These are phyloP conservation scores for Pythium brachiatum DNA, from an alignment of 352 stramenopile species.

Conservation along the genomic window DNA sequence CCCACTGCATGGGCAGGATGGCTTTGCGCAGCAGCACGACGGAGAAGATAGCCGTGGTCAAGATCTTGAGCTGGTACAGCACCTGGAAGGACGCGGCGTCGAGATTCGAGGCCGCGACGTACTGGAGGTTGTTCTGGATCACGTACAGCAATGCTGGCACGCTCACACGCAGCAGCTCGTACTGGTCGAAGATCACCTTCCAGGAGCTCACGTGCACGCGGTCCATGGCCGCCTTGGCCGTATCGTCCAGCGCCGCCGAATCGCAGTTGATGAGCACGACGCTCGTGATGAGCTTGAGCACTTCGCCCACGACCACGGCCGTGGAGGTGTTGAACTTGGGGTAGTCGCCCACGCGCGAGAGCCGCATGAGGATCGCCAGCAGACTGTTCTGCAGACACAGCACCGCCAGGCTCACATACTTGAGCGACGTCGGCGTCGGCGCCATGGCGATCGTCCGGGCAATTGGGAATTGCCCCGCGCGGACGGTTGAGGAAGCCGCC, in stretches of 20 bases:
- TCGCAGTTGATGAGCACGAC: conserved; percentile 38
- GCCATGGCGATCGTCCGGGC: conserved; percentile 9
- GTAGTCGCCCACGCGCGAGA: conserved; percentile 68
- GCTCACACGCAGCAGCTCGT: conserved; percentile 71
- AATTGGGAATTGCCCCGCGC: no score
- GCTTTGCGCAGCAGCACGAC: conserved; percentile 69
- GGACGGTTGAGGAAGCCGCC: no score
- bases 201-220: conserved; percentile 17
- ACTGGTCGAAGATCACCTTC: conserved; percentile 50
- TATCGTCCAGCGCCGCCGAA: conserved; percentile 19
- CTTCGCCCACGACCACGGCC: conserved; percentile 69
- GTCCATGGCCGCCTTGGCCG: neutral
- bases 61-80: conserved; percentile 88
- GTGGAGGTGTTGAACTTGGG: conserved; percentile 74
- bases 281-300: conserved; percentile 63
- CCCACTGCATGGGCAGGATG: conserved; percentile 76
- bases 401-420: conserved; percentile 72
- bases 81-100: conserved; percentile 80
- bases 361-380: conserved; percentile 75
- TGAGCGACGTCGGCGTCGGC: conserved; percentile 45
- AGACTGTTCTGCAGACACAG: conserved; percentile 83
- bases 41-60: conserved; percentile 85
- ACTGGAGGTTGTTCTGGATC: conserved; percentile 85
- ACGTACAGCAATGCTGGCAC: conserved; percentile 79
- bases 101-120: conserved; percentile 77